Conservation (phyloP, 768 basidiomycete species). For the Cystobasidium onofrii region DNA sequence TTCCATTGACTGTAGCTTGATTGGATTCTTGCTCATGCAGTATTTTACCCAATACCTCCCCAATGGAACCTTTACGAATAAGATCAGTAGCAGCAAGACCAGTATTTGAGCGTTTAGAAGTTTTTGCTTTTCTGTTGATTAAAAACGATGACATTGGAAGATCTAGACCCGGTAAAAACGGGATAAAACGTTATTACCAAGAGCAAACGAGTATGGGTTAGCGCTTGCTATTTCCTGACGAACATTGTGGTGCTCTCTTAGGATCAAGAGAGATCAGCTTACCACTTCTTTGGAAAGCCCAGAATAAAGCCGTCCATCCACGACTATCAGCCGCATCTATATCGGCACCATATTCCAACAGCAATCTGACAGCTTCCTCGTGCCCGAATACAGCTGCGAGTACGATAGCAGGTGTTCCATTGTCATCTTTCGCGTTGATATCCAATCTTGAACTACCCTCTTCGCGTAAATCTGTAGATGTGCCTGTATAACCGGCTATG, state of each 20-base stretch:
- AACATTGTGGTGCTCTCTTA: no score
- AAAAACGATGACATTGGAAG: constrained; percentile 85
- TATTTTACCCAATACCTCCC: constrained; percentile 75
- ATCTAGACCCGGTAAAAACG: constrained; percentile 47
- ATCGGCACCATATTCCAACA: constrained; percentile 38
- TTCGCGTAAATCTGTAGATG: no score
- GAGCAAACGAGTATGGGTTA: no score
- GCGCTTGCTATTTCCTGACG: no score
- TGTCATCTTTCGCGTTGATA: constrained; percentile 35
- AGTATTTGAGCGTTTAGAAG: constrained; percentile 64
- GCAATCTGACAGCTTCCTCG: constrained; percentile 39
- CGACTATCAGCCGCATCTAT: constrained; percentile 36
- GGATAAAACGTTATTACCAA: no score
- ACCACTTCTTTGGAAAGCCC: constrained; percentile 68
- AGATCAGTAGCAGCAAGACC: constrained; percentile 82
- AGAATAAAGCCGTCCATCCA: constrained; percentile 91
- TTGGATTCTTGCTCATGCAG: constrained; percentile 72
- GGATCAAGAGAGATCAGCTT: no score
- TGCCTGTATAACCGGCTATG: background rate
- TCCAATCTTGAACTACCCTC: constrained; percentile 29
- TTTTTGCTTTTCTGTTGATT: constrained; percentile 83
- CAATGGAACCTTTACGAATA: constrained; percentile 68
- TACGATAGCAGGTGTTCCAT: constrained; percentile 38
- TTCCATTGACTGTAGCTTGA: background rate
- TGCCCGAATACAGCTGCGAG: constrained; percentile 37